Conservation (phyloP, 306 rosid species). For the Alnus glutinosa region DNA sequence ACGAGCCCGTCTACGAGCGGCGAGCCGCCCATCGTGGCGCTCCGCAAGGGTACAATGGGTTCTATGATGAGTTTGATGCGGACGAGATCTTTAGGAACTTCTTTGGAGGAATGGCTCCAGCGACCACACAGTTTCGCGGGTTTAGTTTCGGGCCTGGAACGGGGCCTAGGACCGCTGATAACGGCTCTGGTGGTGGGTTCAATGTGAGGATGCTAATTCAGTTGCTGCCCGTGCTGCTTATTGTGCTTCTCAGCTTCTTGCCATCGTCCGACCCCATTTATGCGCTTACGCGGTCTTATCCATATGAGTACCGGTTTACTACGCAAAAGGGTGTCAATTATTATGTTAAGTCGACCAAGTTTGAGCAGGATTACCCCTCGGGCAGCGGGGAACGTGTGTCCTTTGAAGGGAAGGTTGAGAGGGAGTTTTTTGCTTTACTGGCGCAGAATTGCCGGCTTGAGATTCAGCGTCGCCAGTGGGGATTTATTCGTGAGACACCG, state of each 20-base stretch:
- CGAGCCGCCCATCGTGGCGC: conserved; percentile 40
- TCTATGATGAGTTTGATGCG: conserved; percentile 81
- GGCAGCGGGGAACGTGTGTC: conserved; percentile 42
- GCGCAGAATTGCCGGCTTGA: conserved; percentile 78
- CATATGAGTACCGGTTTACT: conserved; percentile 59
- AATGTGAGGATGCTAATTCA: conserved; percentile 61
- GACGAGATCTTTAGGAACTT: conserved; percentile 90
- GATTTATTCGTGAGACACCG: conserved; percentile 82
- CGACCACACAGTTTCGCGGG: conserved; percentile 65
- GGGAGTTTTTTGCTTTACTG: conserved; percentile 71
- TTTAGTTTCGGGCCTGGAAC: conserved; percentile 74
- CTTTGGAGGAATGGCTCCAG: conserved; percentile 87
- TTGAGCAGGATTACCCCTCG: conserved; percentile 63
- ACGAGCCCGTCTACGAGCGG: conserved; percentile 67
- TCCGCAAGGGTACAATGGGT: conserved; percentile 59
- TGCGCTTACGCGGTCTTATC: conserved; percentile 57
- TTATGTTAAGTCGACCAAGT: conserved; percentile 72
- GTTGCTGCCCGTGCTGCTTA: conserved; percentile 69
- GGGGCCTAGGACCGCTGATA: conserved; percentile 59
- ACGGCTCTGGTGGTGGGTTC: conserved; percentile 70
- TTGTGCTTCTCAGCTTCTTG: conserved; percentile 65
- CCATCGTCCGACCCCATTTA: conserved; percentile 83
- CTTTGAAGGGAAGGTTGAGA: conserved; percentile 64
- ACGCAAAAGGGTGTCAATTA: conserved; percentile 77
- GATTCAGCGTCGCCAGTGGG: conserved; percentile 91